Conservation (phyloP, 2,329 filamentous ascomycete species). For the Alternaria sp. region DNA sequence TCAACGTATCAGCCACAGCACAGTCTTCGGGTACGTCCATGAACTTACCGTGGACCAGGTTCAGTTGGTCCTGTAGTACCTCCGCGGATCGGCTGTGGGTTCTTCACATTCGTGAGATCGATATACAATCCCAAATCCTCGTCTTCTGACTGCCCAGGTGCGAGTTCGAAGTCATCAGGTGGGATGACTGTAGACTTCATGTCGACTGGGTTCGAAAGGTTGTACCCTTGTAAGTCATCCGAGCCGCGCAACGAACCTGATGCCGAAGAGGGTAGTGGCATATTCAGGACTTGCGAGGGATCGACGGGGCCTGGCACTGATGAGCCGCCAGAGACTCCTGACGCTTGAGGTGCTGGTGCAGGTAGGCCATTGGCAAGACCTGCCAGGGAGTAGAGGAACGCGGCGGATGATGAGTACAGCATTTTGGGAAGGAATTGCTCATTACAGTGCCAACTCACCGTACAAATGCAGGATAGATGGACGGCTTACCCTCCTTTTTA, state of each 20-base stretch:
- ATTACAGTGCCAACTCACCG: background rate
- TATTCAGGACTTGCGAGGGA: slow-evolving; percentile 9
- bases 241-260: slow-evolving; percentile 47
- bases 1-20: rapidly evolving
- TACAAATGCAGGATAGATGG: background rate
- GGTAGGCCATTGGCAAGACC: slow-evolving; percentile 11
- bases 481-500: background rate
- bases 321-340: background rate
- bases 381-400: background rate
- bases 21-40: rapidly evolving
- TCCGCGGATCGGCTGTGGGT: slow-evolving; percentile 51
- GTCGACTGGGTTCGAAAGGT: slow-evolving; percentile 38
- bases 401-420: background rate
- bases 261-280: slow-evolving; percentile 35
- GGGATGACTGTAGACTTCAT: slow-evolving; percentile 43
- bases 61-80: slow-evolving; percentile 47
- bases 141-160: slow-evolving; percentile 46
- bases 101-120: slow-evolving; percentile 47
- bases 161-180: slow-evolving; percentile 45
- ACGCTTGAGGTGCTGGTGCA: slow-evolving; percentile 7
- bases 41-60: slow-evolving; percentile 42
- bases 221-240: slow-evolving; percentile 41
- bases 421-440: background rate
- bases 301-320: slow-evolving; percentile 10
- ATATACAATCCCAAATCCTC: slow-evolving; percentile 49